Evolutionary conservation across 768 basidiomycete species (phyloP).

Genomic region (Pisolithus albus): DNA sequence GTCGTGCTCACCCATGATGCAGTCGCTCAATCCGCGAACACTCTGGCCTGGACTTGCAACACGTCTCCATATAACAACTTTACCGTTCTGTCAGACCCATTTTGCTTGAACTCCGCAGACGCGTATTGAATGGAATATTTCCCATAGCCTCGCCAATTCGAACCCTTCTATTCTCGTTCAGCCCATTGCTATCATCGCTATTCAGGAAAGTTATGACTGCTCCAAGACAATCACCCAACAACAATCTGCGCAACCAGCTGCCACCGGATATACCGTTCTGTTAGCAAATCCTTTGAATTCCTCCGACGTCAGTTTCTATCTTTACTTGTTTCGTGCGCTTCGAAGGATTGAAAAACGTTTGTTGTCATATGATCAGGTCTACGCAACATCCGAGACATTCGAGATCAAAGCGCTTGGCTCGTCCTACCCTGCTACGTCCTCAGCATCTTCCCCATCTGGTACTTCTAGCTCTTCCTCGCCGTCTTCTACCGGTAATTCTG

Average conservation of each 20-base stretch:
- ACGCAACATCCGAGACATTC: slow-evolving; percentile 48
- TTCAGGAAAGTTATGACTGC: slow-evolving; percentile 52
- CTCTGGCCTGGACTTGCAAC: slow-evolving; percentile 53
- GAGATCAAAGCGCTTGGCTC: slow-evolving; percentile 54
- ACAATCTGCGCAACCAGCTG: slow-evolving; percentile 36
- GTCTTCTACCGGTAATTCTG: slow-evolving; percentile 7
- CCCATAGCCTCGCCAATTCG: slow-evolving; percentile 38
- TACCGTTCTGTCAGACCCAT: slow-evolving; percentile 44
- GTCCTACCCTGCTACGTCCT: slow-evolving; percentile 39
- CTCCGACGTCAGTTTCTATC: slow-evolving; percentile 40
- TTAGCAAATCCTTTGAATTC: slow-evolving; percentile 46
- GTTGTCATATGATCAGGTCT: slow-evolving; percentile 36
- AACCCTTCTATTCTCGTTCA: slow-evolving; percentile 32
- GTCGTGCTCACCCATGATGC: slow-evolving; percentile 1
- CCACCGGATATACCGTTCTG: slow-evolving; percentile 42
- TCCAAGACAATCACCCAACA: slow-evolving; percentile 45
- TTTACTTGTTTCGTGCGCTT: not conserved
- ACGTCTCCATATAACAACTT: slow-evolving; percentile 34
- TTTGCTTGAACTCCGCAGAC: not conserved
- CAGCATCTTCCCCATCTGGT: slow-evolving; percentile 19
- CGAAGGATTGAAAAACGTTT: not conserved
- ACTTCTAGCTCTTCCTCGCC: slow-evolving; percentile 19
- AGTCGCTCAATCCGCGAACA: slow-evolving; percentile 56
- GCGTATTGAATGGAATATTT: slow-evolving; percentile 7
- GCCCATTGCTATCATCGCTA: slow-evolving; percentile 38